Conservation (phyloP, 2,329 filamentous ascomycete genomes). For the Grosmannia huntii region DNA sequence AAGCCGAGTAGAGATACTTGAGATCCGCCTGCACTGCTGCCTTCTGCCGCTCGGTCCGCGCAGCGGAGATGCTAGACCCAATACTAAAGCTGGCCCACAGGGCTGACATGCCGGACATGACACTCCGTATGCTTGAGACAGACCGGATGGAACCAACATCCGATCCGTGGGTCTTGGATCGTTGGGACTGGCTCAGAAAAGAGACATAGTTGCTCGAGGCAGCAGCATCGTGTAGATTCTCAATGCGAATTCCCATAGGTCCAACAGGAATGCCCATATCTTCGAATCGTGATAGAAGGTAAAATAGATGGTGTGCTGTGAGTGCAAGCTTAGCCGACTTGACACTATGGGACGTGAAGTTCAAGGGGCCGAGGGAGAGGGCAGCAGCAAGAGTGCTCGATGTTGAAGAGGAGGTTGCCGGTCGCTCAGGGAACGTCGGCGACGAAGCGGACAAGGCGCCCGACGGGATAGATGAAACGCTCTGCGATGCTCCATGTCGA, state of each 20-base stretch:
- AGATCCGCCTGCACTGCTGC: constrained; percentile 73
- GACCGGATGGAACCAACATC: constrained; percentile 90
- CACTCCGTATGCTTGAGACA: constrained; percentile 90
- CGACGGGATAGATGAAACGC: constrained; percentile 42
- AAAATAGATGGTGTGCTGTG: constrained; percentile 94
- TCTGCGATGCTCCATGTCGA: constrained; percentile 58
- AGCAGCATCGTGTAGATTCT: constrained; percentile 82
- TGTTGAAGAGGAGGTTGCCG: constrained; percentile 54
- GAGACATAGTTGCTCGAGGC: constrained; percentile 90
- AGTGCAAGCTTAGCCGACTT: constrained; percentile 87
- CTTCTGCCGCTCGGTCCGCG: constrained; percentile 83
- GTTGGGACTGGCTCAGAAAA: constrained; percentile 74
- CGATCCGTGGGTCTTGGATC: constrained; percentile 63
- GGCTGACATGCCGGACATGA: constrained; percentile 92
- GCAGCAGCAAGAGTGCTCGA: constrained; percentile 69
- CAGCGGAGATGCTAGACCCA: constrained; percentile 62
- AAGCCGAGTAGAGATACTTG: constrained; percentile 94
- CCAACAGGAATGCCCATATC: constrained; percentile 83
- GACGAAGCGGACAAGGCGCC: constrained; percentile 29
- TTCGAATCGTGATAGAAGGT: constrained; percentile 88
- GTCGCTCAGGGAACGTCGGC: constrained; percentile 46
- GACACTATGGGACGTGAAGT: constrained; percentile 69
- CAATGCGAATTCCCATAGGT: constrained; percentile 88
- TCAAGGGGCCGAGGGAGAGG: constrained; percentile 73
- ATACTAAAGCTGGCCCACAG: constrained; percentile 85